Evolutionary conservation across 208 protist genomes (phyloP).

Genomic region (Endotrypanum monterogeii): DNA sequence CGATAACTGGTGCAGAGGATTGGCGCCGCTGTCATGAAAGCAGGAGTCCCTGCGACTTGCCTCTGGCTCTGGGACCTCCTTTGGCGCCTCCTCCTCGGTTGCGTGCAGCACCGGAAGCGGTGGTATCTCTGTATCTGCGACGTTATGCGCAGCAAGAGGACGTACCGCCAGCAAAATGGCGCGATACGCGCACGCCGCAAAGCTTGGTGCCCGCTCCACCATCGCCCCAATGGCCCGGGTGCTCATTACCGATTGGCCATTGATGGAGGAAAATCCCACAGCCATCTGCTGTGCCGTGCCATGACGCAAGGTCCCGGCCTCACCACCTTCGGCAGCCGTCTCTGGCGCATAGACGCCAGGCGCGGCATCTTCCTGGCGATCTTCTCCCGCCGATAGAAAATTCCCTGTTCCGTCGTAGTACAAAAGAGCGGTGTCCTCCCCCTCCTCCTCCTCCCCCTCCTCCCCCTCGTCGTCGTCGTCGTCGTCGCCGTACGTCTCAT

Average conservation of each 20-base stretch:
- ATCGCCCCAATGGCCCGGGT: neutral
- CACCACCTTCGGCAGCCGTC: neutral
- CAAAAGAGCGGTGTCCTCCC: constrained; percentile 8
- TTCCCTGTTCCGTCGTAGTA: constrained; percentile 4
- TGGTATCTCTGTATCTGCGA: constrained; percentile 31
- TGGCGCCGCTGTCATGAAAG: neutral
- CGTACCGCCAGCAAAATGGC: constrained; percentile 32
- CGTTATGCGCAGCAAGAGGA: constrained; percentile 13
- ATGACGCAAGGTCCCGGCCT: constrained; percentile 1
- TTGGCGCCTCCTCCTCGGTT: constrained; percentile 25
- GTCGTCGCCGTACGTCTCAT: constrained; percentile 5
- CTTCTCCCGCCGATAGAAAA: neutral
- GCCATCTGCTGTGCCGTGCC: neutral
- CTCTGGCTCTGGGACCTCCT: neutral
- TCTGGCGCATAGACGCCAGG: constrained; percentile 7
- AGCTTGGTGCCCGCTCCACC: constrained; percentile 27
- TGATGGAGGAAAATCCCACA: neutral
- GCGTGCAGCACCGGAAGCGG: constrained; percentile 34
- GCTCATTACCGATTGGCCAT: neutral
- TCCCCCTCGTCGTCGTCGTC: constrained; percentile 16
- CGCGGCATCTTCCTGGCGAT: constrained; percentile 10
- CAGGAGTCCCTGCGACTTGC: neutral
- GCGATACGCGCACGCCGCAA: constrained; percentile 35
- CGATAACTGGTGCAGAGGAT: neutral
- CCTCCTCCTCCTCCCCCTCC: constrained; percentile 7